Conservation (phyloP, 164 flowering plant genomes). For the Macadamia tetraphylla region DNA sequence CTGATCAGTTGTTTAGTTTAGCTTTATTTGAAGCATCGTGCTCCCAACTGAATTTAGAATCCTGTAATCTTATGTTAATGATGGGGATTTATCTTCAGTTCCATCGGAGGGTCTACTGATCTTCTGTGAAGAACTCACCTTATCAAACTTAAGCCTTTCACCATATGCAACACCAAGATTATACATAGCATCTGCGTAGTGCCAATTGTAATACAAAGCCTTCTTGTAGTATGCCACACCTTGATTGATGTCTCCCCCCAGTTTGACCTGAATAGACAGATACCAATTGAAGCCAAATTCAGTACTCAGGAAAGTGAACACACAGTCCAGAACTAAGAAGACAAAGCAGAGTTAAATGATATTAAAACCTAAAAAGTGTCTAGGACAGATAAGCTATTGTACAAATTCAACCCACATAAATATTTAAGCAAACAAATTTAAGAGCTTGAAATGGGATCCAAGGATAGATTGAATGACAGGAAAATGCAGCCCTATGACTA, state of each 20-base stretch:
- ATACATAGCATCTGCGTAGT: slow-evolving; percentile 99
- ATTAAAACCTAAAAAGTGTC: not conserved
- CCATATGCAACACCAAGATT: slow-evolving; percentile 99
- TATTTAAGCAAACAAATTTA: too few species aligned
- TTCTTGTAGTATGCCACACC: slow-evolving; percentile 91
- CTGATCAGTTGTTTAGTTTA: too few species aligned
- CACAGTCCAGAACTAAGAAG: not conserved
- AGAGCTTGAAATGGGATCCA: too few species aligned
- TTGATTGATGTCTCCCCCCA: slow-evolving; percentile 93
- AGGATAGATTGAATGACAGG: too few species aligned
- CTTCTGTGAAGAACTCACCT: slow-evolving; percentile 38
- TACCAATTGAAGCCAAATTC: not conserved
- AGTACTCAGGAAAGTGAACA: not conserved
- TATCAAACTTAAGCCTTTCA: slow-evolving; percentile 96
- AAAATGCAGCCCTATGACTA: too few species aligned
- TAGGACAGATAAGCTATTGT: not conserved
- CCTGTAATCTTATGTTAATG: too few species aligned
- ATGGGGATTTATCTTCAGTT: too few species aligned
- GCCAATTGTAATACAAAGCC: slow-evolving; percentile 97
- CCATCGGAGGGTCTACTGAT: not conserved
- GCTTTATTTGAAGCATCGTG: too few species aligned
- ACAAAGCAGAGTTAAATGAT: not conserved
- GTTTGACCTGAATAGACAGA: slow-evolving; percentile 61
- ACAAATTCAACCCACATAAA: not conserved
- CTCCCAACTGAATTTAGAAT: too few species aligned